phyloP scores from a whole-genome alignment of 2,329 filamentous ascomycete species.

The Fusarium nanum region DNA sequence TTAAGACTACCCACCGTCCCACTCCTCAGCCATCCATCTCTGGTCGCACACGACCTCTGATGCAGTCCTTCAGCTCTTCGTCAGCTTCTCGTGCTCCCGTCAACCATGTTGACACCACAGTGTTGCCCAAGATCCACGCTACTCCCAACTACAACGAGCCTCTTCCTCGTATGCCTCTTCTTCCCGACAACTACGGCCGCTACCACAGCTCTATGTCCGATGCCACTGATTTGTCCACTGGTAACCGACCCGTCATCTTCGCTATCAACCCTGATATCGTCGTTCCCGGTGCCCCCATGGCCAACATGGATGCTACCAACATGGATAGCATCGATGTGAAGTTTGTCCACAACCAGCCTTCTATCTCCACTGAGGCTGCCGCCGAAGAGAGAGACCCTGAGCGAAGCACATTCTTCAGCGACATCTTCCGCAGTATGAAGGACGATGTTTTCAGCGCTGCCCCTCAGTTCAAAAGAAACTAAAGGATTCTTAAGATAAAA shows the following conservation, averaged over 20 bases:
- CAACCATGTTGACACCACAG: conserved; percentile 62
- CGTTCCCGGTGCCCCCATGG: conserved; percentile 62
- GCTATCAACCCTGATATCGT: conserved; percentile 67
- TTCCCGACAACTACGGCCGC: conserved; percentile 67
- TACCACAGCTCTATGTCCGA: conserved; percentile 57
- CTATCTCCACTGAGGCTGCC: conserved; percentile 33
- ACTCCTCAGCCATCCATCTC: conserved; percentile 58
- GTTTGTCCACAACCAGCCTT: conserved; percentile 57
- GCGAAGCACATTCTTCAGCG: conserved; percentile 60
- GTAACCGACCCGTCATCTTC: conserved; percentile 64
- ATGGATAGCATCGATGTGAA: conserved; percentile 68
- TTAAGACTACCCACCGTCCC: conserved; percentile 62
- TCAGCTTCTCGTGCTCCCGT: conserved; percentile 55
- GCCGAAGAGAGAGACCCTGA: conserved; percentile 43
- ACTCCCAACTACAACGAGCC: conserved; percentile 49
- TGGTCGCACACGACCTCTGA: conserved; percentile 64
- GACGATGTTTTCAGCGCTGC: conserved; percentile 57
- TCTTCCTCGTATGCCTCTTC: conserved; percentile 66
- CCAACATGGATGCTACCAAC: conserved; percentile 68
- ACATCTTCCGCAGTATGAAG: conserved; percentile 68
- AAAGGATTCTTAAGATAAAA: neutral
- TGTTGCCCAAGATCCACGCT: conserved; percentile 61
- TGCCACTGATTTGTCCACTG: conserved; percentile 52
- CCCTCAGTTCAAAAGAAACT: conserved; percentile 24
- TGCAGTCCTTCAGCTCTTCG: conserved; percentile 71